Percentiles rank a stretch among this genome's conserved stretches.
phyloP scores from a whole-genome alignment of 371 early-diverging fungal genomes.

The Zopfochytrium polystomum region DNA sequence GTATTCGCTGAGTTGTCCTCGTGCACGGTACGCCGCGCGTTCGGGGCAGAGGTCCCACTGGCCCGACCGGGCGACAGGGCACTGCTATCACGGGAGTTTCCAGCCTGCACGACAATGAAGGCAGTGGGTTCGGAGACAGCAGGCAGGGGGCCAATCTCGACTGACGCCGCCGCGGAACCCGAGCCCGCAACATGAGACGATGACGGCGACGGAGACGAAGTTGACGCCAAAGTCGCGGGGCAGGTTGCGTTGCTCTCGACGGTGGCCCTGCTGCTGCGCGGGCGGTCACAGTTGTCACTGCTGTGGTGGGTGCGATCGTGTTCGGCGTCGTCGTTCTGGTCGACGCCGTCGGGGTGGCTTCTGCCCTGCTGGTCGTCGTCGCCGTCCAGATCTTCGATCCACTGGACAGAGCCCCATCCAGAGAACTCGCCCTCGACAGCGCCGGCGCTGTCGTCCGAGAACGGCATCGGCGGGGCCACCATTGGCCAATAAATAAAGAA shows the following conservation, averaged over 20 bases:
- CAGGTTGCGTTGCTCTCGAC: too few species aligned
- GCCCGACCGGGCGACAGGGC: too few species aligned
- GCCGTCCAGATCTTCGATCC: neutral
- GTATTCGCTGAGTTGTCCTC: neutral
- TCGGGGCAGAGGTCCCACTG: neutral
- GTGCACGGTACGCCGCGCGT: neutral
- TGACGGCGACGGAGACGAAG: too few species aligned
- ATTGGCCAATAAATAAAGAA: too few species aligned
- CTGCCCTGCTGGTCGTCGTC: neutral
- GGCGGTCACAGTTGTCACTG: neutral
- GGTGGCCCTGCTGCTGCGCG: neutral
- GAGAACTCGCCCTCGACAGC: constrained; percentile 15
- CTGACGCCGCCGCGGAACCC: too few species aligned
- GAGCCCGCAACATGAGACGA: too few species aligned
- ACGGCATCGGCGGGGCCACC: too few species aligned
- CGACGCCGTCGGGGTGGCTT: neutral
- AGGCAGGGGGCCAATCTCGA: too few species aligned
- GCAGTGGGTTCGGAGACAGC: too few species aligned
- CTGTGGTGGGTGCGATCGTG: neutral
- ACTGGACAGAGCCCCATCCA: constrained; percentile 15
- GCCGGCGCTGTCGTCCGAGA: neutral
- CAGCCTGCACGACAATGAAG: too few species aligned
- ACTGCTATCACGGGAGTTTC: neutral
- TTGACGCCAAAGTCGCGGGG: neutral
- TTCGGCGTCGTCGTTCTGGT: neutral